Base-by-base conservation (phyloP, 345 rosid genomes). In the Clausena lansium region DNA sequence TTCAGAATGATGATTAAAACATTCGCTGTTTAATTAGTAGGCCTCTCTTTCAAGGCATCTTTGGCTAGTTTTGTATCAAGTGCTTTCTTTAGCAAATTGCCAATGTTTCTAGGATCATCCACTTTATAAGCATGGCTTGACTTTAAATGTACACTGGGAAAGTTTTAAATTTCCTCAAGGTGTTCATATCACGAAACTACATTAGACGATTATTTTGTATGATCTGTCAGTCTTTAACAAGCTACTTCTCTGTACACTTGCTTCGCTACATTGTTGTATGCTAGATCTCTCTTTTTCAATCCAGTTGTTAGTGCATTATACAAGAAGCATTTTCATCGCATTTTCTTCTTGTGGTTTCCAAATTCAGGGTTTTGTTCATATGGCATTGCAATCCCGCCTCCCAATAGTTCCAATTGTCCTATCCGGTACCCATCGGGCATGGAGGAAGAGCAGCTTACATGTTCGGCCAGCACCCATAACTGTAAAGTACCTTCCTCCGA, bases 391-490 rank as follows among this genome's bases (percentile, higher is more conserved):
- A 71, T 82, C 90, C 9, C 78, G 78, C 27, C 88, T 82, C 8
- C 89, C 89, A 27, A 76, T 87, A 38, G 84, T 89, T 77, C 87
- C 93, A 17, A 71, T 87, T 20, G 79, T 89, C 82, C 47, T 87
- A 55, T 77, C 80, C 0, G 93, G 93, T 4, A 85, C 90, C 8
- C 91, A 90, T 78, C 75, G 13, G 28, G 93, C 93, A 13, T 90
- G 91, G 91, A 87, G 88, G 71, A 90, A 90, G 50, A 90, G 91
- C 74, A 76, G 87, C 78, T 76, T 88, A 55, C 89, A 32, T 19
- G 82, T 88, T 11, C 85, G 91, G 32, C 91, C 91, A 2, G 81
- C 85, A 13, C 87, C 91, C 20, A 79, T 88, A 74, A 73, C 85
- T 11, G 85, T 88, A 47, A 88, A 72, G 78, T 88, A 74, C 77